Conservation (phyloP, 2,329 filamentous ascomycete genomes). For the Xylariaceae sp. region DNA sequence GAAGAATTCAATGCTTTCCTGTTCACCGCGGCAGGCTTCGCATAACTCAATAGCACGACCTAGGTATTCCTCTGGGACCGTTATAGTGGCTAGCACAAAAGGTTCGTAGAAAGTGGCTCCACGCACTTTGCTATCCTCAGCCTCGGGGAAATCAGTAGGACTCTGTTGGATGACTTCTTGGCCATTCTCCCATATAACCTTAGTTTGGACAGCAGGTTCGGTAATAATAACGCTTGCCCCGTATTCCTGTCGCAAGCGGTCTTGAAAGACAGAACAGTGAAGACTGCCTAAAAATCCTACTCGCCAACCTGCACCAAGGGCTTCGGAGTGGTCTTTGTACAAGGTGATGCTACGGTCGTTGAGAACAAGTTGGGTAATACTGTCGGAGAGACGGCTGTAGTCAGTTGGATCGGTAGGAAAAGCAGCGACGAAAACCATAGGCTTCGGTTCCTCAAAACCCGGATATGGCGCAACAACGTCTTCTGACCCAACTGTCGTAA, state of each 20-base stretch:
- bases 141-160: constrained; percentile 85
- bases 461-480: constrained; percentile 79
- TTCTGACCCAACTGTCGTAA: constrained; percentile 81
- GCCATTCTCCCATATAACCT: constrained; percentile 80
- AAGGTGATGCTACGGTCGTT: constrained; percentile 96
- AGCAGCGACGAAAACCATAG: constrained; percentile 98
- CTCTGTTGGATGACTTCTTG: constrained; percentile 81
- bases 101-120: constrained; percentile 58
- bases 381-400: constrained; percentile 87
- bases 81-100: constrained; percentile 76
- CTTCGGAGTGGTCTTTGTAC: constrained; percentile 93
- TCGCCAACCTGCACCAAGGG: constrained; percentile 91
- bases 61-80: constrained; percentile 90
- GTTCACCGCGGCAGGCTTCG: constrained; percentile 85
- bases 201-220: constrained; percentile 92
- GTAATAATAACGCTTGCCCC: constrained; percentile 96
- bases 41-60: constrained; percentile 95
- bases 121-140: constrained; percentile 55
- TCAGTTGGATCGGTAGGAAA: constrained; percentile 93
- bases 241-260: constrained; percentile 91
- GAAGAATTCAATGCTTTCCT: constrained; percentile 90
- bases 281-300: constrained; percentile 95
- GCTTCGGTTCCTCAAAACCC: constrained; percentile 95
- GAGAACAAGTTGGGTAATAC: constrained; percentile 89
- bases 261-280: constrained; percentile 99